phyloP scores from a whole-genome alignment of 306 rosid genomes.

The Parietaria judaica region DNA sequence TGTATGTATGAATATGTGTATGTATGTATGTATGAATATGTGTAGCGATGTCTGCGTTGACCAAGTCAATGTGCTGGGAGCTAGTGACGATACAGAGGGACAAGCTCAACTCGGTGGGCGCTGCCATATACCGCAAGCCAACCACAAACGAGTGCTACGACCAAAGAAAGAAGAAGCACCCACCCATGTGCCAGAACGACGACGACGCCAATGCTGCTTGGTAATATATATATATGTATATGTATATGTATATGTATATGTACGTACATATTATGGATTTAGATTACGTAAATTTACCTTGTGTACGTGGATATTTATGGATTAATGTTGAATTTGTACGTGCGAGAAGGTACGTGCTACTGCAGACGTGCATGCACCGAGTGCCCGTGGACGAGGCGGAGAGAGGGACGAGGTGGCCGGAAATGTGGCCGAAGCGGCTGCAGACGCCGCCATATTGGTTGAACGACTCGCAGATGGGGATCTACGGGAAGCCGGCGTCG shows the following conservation, averaged over 20 bases:
- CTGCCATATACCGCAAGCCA: constrained; percentile 78
- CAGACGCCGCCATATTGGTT: constrained; percentile 76
- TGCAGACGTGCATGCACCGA: constrained; percentile 71
- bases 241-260: no score
- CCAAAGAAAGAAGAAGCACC: constrained; percentile 49
- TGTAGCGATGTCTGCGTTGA: constrained; percentile 63
- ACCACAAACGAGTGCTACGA: constrained; percentile 64
- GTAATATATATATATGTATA: constrained; percentile 20
- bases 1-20: constrained; percentile 12
- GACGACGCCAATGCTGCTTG: constrained; percentile 94
- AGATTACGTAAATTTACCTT: neutral
- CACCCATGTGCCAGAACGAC: constrained; percentile 67
- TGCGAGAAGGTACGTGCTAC: constrained; percentile 70
- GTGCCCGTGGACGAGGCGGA: constrained; percentile 39
- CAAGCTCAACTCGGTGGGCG: constrained; percentile 48
- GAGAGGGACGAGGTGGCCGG: constrained; percentile 77
- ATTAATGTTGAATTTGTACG: neutral
- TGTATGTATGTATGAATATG: neutral
- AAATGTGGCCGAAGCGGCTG: constrained; percentile 61
- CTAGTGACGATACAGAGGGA: constrained; percentile 73
- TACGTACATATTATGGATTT: neutral
- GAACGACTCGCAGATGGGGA: constrained; percentile 65
- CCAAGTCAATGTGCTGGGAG: constrained; percentile 84
- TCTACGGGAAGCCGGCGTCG: constrained; percentile 83
- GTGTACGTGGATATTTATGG: neutral